Conservation (phyloP, 768 basidiomycete species). For the Chalciporus chontae region DNA sequence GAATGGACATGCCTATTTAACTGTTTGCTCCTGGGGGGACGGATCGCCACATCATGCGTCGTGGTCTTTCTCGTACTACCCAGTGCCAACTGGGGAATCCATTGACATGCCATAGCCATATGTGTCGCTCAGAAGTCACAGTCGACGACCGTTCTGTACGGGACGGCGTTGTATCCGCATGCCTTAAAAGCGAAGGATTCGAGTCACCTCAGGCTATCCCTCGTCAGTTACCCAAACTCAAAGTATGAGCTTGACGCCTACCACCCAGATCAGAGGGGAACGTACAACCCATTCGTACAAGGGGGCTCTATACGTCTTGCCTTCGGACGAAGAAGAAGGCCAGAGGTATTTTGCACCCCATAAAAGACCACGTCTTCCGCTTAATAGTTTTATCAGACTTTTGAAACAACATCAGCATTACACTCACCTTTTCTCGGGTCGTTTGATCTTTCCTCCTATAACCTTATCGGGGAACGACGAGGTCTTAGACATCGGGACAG, state of each 20-base stretch:
- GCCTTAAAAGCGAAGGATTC: neutral
- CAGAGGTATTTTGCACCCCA: constrained; percentile 13
- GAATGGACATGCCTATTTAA: too few relatives aligned
- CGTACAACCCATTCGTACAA: constrained; percentile 19
- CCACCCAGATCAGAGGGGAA: neutral
- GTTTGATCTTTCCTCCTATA: constrained; percentile 21
- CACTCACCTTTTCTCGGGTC: constrained; percentile 17
- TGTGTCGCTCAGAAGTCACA: too few relatives aligned
- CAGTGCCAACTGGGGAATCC: too few relatives aligned
- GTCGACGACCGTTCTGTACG: too few relatives aligned
- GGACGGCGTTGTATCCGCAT: too few relatives aligned
- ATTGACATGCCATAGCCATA: too few relatives aligned
- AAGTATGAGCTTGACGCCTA: constrained; percentile 7
- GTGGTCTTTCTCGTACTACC: too few relatives aligned
- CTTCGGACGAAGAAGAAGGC: constrained; percentile 26
- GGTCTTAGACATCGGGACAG: constrained; percentile 23
- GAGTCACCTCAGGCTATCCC: neutral
- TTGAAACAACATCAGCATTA: constrained; percentile 18
- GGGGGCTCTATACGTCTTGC: constrained; percentile 22
- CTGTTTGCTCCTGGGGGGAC: too few relatives aligned
- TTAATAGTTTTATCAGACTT: constrained; percentile 6
- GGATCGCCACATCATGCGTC: too few relatives aligned
- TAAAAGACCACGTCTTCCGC: neutral
- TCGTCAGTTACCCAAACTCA: neutral
- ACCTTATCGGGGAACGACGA: constrained; percentile 15